These are phyloP conservation scores for Chalaropsis thielavioides DNA, from an alignment of 2,329 filamentous ascomycete genomes.

Conservation along the genomic window DNA sequence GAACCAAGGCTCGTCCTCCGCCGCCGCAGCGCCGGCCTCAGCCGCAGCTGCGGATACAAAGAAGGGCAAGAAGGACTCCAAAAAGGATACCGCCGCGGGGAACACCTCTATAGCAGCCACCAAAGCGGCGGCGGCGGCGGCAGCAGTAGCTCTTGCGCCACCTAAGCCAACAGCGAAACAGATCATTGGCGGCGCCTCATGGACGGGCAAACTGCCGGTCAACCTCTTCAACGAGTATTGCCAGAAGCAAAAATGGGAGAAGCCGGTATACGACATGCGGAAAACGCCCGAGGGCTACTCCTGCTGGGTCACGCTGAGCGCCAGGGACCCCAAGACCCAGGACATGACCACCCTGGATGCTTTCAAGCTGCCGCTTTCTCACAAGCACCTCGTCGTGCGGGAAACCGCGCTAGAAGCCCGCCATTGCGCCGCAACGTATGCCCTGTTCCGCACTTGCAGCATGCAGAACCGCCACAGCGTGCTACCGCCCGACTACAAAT, in stretches of 20 bases:
- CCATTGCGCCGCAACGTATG: slow-evolving; percentile 86
- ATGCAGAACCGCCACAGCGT: slow-evolving; percentile 95
- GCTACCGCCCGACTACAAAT: slow-evolving; percentile 76
- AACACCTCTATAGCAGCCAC: slow-evolving; percentile 3
- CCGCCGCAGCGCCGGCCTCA: background rate
- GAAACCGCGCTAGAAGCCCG: slow-evolving; percentile 77
- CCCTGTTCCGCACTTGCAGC: slow-evolving; percentile 78
- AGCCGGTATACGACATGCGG: slow-evolving; percentile 75
- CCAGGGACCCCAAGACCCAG: slow-evolving; percentile 66
- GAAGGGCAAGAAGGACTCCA: slow-evolving; percentile 14
- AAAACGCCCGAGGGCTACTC: slow-evolving; percentile 62
- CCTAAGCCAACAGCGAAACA: slow-evolving; percentile 56
- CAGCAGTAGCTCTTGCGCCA: slow-evolving; percentile 26
- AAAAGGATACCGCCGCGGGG: background rate
- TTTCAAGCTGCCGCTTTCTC: slow-evolving; percentile 62
- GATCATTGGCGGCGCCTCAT: slow-evolving; percentile 84
- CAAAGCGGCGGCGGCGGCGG: slow-evolving; percentile 10
- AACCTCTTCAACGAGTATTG: slow-evolving; percentile 90
- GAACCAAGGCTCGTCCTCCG: slow-evolving; percentile 1
- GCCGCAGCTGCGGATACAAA: slow-evolving; percentile 1
- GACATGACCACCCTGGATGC: slow-evolving; percentile 62
- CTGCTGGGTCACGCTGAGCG: slow-evolving; percentile 65
- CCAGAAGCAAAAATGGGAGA: slow-evolving; percentile 90
- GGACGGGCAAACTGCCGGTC: slow-evolving; percentile 93
- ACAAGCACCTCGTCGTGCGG: slow-evolving; percentile 61